Conservation (phyloP, 768 basidiomycete species). For the Suillus luteus region DNA sequence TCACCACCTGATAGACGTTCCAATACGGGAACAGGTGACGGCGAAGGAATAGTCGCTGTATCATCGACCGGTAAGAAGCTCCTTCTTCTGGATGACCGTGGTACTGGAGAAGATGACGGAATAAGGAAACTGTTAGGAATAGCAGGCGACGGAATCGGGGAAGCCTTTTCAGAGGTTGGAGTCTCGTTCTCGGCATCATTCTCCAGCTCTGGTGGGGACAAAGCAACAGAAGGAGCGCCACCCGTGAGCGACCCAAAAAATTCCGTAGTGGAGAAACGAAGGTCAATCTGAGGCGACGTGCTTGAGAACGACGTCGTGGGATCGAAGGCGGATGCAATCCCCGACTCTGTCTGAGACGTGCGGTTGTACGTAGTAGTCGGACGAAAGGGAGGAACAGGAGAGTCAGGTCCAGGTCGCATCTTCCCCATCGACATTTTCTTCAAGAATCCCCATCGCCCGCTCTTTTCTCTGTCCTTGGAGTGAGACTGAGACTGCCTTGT, state of each 20-base stretch:
- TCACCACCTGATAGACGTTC: conserved; percentile 46
- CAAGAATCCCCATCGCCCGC: conserved; percentile 89
- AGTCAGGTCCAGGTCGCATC: conserved; percentile 60
- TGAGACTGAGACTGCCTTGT: conserved; percentile 23
- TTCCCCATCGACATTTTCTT: conserved; percentile 99
- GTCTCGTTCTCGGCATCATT: conserved; percentile 21
- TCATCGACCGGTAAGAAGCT: conserved; percentile 89
- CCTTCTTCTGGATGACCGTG: conserved; percentile 68
- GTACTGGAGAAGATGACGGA: conserved; percentile 40
- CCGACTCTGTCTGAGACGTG: conserved; percentile 17
- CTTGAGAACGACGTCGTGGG: conserved; percentile 37
- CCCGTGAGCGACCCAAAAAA: conserved; percentile 51
- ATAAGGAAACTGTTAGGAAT: conserved; percentile 37
- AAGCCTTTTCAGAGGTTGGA: conserved; percentile 8
- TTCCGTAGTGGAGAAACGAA: conserved; percentile 74
- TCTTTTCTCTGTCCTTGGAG: conserved; percentile 55
- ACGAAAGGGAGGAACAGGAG: conserved; percentile 41
- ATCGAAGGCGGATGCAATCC: conserved; percentile 24
- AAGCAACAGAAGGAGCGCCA: conserved; percentile 33
- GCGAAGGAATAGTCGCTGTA: conserved; percentile 61
- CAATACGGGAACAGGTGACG: conserved; percentile 63
- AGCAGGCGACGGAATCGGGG: conserved; percentile 12
- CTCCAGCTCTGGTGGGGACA: conserved; percentile 24
- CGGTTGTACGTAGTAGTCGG: conserved; percentile 36
- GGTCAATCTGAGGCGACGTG: conserved; percentile 62